Base-by-base conservation (phyloP, 768 basidiomycete genomes). In the Hypholoma fasciculare region DNA sequence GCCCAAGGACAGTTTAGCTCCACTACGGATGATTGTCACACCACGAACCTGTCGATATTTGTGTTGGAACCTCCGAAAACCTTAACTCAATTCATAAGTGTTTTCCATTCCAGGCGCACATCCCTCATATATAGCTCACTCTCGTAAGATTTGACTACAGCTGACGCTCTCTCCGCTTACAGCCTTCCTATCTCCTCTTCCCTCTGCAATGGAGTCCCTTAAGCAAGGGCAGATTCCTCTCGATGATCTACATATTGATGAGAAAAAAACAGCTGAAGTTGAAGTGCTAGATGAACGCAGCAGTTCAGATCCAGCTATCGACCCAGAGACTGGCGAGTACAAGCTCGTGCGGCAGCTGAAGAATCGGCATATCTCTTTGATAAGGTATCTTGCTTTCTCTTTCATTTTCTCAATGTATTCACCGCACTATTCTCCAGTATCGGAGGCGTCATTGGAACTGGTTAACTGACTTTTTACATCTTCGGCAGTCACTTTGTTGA, bases 341-440 rank as follows among this genome's bases (percentile, higher is more conserved):
- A 71, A 69, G 46, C 82, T 88, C 39, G 72, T 79, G 9, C 79
- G 87, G 46, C 85, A 88, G 70, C 73, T 89, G 61, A 89, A 89
- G 69, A 90, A 89, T 65, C 78, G 90, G 14, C 91, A 92, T 68
- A 80, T 92, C 57, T 87, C 90, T 47, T 90, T 92, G 89, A 91
- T 92, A 63, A 90, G 88, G 87, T 72, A 20, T 16, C 63, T 60
- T 26, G 37, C 27, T 40, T 40, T 14, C 16, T 17, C 38, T 26
- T 47, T 27, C 49, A 1, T 40, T 23, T 23, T 27, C 4, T 42
- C 34, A 7, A 12, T 43, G 30, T 38, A 63, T 48, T 17, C 36
- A 60, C 40, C 20, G 56, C 48, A 20, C 39, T 11, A 26, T 42
- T 30, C 57, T 23, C 19, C 53, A 86, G 85, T 78, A 85, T 86